Base-by-base conservation (phyloP, 129 eudicot species). In the Silybum marianum region DNA sequence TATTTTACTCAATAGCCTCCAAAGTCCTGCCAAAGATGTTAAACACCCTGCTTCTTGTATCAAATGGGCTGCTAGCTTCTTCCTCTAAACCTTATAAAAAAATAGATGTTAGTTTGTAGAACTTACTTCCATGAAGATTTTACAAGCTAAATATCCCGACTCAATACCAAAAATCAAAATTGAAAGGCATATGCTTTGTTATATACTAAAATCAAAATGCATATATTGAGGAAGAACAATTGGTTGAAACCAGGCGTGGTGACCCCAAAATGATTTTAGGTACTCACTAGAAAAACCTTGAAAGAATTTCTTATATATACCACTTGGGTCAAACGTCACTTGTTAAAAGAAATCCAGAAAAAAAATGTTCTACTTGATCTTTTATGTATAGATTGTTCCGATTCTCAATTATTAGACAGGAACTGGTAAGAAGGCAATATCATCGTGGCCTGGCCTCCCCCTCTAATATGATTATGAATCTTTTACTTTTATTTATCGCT, bases 381-480 rank as follows among this genome's bases (percentile, higher is more conserved):
- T 67, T 26, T 18, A 18, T 69, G 69, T 18, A 25, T 68, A 78
- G 21, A 26, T 46, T 79, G 39, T 70, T 70, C 70, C n/a, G 69
- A 79, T 46, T 69, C 69, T 44, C 23, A 30, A 25, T n/a, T 78
- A 78, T 26, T 78, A 75, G 2, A 62, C 3, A 32, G 32, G 54
- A 76, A 34, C 36, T 2, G 34, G 66, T 54, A 74, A 74, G 21
- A 10, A 68, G 30, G 25, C 74, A 78, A 78, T 78, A 44, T 19
- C 74, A 19, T 9, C 46, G 12, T 68, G 73, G 62, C 26, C 32
- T 22, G 34, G 71, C 72, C 72, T 62, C 80, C 72, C 32, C 28
- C 69, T 65, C 32, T 28, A 70, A 79, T 79, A 79, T 70, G 23
- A 54, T 69, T 69, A 46, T 69, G 82, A 78, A 78, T 79, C 69